Conservation (phyloP, 306 rosid genomes). For the Lithocarpus polystachyus region DNA sequence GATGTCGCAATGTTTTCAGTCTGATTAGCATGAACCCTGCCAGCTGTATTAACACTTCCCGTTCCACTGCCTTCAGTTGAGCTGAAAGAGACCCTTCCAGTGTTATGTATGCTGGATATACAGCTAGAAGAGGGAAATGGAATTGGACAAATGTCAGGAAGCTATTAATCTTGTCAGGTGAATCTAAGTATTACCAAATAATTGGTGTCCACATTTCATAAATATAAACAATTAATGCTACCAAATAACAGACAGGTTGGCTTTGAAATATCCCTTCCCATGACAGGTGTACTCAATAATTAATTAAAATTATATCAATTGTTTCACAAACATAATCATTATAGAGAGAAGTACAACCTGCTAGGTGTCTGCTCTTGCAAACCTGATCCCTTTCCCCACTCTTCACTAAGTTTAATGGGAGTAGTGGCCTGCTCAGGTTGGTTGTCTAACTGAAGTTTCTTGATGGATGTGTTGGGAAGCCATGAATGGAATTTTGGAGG, state of each 20-base stretch:
- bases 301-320: not conserved
- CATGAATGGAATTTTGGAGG: conserved; percentile 49
- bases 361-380: conserved; percentile 56
- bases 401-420: conserved; percentile 42
- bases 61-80: conserved; percentile 28
- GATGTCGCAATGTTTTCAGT: conserved; percentile 36
- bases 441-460: conserved; percentile 45
- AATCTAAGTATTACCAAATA: not conserved
- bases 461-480: conserved; percentile 60
- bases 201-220: not conserved
- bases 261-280: not conserved
- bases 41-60: conserved; percentile 16
- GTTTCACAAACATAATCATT: not conserved
- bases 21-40: conserved; percentile 9
- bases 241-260: not conserved
- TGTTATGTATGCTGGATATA: conserved; percentile 22
- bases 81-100: conserved; percentile 16
- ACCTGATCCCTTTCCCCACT: conserved; percentile 32
- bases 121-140: conserved; percentile 22
- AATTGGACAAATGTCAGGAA: not conserved
- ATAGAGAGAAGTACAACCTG: conserved; percentile 51
- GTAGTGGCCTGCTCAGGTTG: conserved; percentile 45
- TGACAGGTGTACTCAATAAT: not conserved
- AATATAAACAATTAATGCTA: not conserved
- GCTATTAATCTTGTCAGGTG: not conserved